Evolutionary conservation across 1,284 basidiomycete genomes (phyloP), one percentile per base, ranked within the genome.

Genomic region (Ceratobasidium sp.): DNA sequence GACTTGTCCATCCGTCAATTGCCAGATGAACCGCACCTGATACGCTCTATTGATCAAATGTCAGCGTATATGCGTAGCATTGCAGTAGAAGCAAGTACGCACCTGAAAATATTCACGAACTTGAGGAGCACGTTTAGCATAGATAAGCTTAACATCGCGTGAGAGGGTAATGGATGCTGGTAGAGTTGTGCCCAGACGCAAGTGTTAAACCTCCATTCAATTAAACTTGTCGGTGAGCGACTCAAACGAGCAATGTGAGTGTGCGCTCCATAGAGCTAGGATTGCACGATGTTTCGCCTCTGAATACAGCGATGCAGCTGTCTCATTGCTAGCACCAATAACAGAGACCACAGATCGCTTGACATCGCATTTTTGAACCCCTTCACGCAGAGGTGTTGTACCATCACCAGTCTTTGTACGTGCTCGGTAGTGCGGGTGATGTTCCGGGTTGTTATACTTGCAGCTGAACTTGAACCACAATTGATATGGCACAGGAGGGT

Each of bases 401-500:
- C 57, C 57, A 26, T 41, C 21, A 23, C 57, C 34, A 12, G 57
- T 59, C 34, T 59, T 59, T n/a, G 39, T 41, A 6, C 57, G 34
- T 18, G 26, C 8, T 18, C 57, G 34, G 18, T 59, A 43, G 34
- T 39, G 36, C 8, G 57, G 57, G 16, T 14, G 32, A 41, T 59
- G 57, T n/a, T 36, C 34, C 12, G 57, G 28, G 32, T 59, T 23
- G 5, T 41, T 30, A 23, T 39, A 23, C 36, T 26, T 59, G 39
- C 57, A 59, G 36, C 23, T 18, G 87, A 86, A 78, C 85, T 85
- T 0, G 85, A 88, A 74, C 79, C 80, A 10, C 86, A 89, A 28
- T 82, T 86, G 4, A 83, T 84, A 72, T 77, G 84, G 55, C 81
- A 79, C 67, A 30, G 53, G 28, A 12, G 53, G 53, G 32, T 55